Evolutionary conservation across 2,329 filamentous ascomycete genomes (phyloP).

Genomic region (Thermoascus crustaceus): DNA sequence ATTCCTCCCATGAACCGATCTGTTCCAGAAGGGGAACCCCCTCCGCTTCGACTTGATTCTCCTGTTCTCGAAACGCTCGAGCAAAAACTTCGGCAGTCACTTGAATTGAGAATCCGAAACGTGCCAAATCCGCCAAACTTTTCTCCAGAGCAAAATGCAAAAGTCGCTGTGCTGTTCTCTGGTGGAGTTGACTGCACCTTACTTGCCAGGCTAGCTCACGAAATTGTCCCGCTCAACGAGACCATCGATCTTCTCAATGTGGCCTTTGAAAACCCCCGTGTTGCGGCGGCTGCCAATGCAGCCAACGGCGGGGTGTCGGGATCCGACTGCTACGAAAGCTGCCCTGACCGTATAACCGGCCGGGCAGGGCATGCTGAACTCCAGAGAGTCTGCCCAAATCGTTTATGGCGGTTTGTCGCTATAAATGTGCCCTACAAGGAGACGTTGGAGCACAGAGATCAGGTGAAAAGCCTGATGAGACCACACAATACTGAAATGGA

Average conservation of each 20-base stretch:
- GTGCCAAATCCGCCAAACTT: constrained; percentile 52
- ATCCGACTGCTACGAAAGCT: constrained; percentile 63
- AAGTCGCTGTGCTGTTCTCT: constrained; percentile 78
- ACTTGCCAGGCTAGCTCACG: constrained; percentile 70
- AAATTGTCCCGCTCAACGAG: constrained; percentile 60
- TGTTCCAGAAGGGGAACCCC: constrained; percentile 21
- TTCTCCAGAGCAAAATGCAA: constrained; percentile 20
- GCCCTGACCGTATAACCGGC: constrained; percentile 84
- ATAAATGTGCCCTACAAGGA: constrained; percentile 77
- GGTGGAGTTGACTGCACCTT: constrained; percentile 90
- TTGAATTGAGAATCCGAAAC: constrained; percentile 56
- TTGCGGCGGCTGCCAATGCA: constrained; percentile 45
- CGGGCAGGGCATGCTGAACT: constrained; percentile 74
- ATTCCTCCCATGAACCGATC: constrained; percentile 40
- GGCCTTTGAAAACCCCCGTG: constrained; percentile 87
- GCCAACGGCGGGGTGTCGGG: constrained; percentile 9
- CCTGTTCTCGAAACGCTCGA: constrained; percentile 47
- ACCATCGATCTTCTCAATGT: constrained; percentile 87
- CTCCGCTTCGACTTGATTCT: constrained; percentile 33
- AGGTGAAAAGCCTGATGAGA: constrained; percentile 69
- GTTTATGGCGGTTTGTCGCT: constrained; percentile 71
- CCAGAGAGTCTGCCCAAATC: constrained; percentile 55
- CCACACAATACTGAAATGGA: constrained; percentile 99
- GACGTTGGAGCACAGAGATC: constrained; percentile 57
- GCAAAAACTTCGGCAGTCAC: constrained; percentile 50